phyloP scores from a whole-genome alignment of 257 asterid species.

The Nicotiana tomentosiformis region DNA sequence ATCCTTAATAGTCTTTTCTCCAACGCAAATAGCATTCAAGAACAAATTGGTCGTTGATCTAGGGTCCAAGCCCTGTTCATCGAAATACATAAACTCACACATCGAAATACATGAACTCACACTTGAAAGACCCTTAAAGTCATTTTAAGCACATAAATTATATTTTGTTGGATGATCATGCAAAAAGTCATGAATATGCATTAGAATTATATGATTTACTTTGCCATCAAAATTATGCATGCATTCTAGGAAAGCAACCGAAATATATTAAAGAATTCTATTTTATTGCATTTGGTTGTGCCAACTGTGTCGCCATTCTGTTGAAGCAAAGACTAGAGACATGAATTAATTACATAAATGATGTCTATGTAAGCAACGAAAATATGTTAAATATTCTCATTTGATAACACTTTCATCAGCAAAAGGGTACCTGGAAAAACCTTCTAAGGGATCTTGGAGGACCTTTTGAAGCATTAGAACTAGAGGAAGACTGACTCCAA shows the following conservation, averaged over 20 bases:
- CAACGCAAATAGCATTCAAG: conserved; percentile 61
- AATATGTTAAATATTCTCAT: background rate
- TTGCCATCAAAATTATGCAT: background rate
- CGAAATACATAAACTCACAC: background rate
- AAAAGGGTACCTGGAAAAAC: conserved; percentile 66
- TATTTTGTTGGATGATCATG: background rate
- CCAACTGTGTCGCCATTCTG: background rate
- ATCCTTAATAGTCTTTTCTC: conserved; percentile 51
- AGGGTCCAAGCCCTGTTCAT: conserved; percentile 70
- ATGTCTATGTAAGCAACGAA: background rate
- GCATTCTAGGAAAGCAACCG: background rate
- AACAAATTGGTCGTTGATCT: conserved; percentile 81
- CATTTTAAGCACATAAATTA: background rate
- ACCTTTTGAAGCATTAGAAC: conserved; percentile 46
- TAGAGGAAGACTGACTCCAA: conserved; percentile 75
- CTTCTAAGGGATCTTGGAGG: conserved; percentile 85
- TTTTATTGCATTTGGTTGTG: background rate
- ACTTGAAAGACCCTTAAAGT: background rate
- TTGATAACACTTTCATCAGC: no score
- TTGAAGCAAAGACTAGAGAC: background rate
- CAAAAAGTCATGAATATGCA: background rate
- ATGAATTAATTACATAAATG: background rate
- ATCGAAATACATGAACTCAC: background rate
- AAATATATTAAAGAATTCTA: background rate
- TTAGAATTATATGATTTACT: background rate